A percentile compares a stretch with the other conserved stretches of the same genome.
Evolutionary conservation across 495 filamentous ascomycete species (phyloP).

Genomic region (Daldinia concentrica): DNA sequence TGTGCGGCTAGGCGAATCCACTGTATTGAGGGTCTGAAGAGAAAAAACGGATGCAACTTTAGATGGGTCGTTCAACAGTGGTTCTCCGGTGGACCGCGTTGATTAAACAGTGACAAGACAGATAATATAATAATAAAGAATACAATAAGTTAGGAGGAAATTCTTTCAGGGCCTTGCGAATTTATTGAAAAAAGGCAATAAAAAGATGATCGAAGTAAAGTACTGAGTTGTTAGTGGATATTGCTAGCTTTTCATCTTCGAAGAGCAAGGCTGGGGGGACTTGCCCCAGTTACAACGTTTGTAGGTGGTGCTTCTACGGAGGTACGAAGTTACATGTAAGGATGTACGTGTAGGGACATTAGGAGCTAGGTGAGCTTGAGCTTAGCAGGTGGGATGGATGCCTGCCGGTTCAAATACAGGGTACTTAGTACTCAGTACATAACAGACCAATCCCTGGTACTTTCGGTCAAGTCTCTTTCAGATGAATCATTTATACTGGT

Average conservation of each 20-base stretch:
- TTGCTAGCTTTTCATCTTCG: conserved; percentile 20
- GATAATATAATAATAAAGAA: conserved; percentile 21
- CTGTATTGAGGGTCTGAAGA: conserved; percentile 29
- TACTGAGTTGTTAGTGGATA: conserved; percentile 8
- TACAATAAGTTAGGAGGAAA: neutral
- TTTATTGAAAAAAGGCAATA: neutral
- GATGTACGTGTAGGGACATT: neutral
- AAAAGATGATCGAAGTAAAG: conserved; percentile 30
- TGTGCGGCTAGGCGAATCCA: conserved; percentile 25
- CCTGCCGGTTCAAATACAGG: conserved; percentile 30
- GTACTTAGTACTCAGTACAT: conserved; percentile 28
- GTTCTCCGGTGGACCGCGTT: conserved; percentile 18
- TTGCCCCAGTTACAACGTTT: neutral
- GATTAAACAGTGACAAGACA: conserved; percentile 1
- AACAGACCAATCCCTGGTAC: conserved; percentile 8
- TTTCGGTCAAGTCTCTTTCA: conserved; percentile 29
- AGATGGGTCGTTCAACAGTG: conserved; percentile 25
- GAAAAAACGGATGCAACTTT: conserved; percentile 24
- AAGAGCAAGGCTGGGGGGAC: neutral
- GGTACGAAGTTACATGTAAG: conserved; percentile 5
- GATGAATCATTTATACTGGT: conserved; percentile 2
- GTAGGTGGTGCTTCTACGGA: conserved; percentile 12
- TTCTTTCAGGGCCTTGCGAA: neutral
- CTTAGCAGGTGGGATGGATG: conserved; percentile 21
- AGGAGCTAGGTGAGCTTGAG: conserved; percentile 13